A percentile compares a stretch with the other conserved stretches of the same genome.
phyloP scores from a whole-genome alignment of 2,329 filamentous ascomycete genomes.

The Herpotrichia juniperi region DNA sequence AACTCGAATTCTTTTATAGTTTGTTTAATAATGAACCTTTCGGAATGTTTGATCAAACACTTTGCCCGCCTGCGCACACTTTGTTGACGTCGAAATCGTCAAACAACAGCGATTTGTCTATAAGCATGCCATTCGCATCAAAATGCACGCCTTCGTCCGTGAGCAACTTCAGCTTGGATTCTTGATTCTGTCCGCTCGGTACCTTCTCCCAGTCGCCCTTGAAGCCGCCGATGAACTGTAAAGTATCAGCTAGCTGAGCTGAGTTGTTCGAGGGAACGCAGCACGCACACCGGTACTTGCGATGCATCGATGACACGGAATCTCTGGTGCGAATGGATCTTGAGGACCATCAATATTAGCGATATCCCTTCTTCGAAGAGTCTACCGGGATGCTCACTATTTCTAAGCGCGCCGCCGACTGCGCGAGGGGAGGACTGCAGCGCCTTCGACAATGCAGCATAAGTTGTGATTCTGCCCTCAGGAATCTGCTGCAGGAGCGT shows the following conservation, averaged over 20 bases:
- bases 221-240: conserved; percentile 67
- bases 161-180: conserved; percentile 68
- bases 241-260: not conserved
- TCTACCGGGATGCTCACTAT: too few species aligned
- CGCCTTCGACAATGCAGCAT: conserved; percentile 72
- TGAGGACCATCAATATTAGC: too few species aligned
- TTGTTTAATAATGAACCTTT: not conserved
- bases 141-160: conserved; percentile 69
- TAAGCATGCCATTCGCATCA: conserved; percentile 63
- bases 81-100: conserved; percentile 46
- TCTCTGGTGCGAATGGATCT: conserved; percentile 79
- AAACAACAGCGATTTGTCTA: conserved; percentile 56
- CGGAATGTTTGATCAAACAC: not conserved
- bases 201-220: conserved; percentile 69
- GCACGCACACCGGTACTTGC: conserved; percentile 68
- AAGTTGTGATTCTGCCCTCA: conserved; percentile 75
- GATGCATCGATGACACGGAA: conserved; percentile 83
- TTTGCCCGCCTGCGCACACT: conserved; percentile 19
- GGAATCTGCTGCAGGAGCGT: conserved; percentile 78
- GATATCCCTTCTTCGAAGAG: too few species aligned
- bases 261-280: not conserved
- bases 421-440: conserved; percentile 75
- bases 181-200: conserved; percentile 66
- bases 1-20: too few species aligned
- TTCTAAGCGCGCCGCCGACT: conserved; percentile 76